A percentile compares a stretch with the other conserved stretches of the same genome.
Conservation (phyloP, 208 protist genomes). For the Angomonas deanei region DNA sequence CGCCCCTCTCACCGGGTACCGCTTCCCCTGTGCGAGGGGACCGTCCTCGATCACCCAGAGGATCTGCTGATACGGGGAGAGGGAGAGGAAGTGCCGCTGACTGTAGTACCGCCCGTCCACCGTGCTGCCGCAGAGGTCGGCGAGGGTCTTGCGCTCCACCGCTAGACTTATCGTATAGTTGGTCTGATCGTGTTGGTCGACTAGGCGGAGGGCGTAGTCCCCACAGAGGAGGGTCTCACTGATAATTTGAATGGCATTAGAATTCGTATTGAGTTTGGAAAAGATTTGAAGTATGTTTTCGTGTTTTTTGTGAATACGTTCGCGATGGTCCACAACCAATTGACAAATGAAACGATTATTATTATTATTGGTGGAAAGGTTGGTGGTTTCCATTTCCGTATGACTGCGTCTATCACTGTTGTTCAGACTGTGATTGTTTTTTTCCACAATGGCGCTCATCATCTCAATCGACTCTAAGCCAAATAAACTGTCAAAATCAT, state of each 20-base stretch:
- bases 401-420: background rate
- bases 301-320: constrained; percentile 30
- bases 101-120: constrained; percentile 54
- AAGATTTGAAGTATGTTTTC: constrained; percentile 11
- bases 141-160: constrained; percentile 77
- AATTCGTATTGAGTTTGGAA: background rate
- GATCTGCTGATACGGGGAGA: constrained; percentile 41
- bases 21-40: constrained; percentile 6
- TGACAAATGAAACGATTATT: constrained; percentile 32
- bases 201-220: background rate
- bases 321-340: constrained; percentile 70
- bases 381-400: too few relatives aligned
- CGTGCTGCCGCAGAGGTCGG: constrained; percentile 67
- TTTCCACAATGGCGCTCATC: background rate
- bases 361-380: too few relatives aligned
- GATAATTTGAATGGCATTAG: background rate
- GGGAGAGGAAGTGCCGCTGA: constrained; percentile 57
- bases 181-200: background rate
- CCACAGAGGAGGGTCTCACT: background rate
- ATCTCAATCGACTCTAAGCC: background rate
- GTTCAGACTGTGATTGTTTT: background rate
- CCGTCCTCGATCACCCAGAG: constrained; percentile 74
- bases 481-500: background rate
- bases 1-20: background rate
- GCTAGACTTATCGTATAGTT: constrained; percentile 22